Percentiles rank a stretch among this genome's conserved stretches.
phyloP scores from a whole-genome alignment of 495 filamentous ascomycete species.

The Pyrenula aspistea region DNA sequence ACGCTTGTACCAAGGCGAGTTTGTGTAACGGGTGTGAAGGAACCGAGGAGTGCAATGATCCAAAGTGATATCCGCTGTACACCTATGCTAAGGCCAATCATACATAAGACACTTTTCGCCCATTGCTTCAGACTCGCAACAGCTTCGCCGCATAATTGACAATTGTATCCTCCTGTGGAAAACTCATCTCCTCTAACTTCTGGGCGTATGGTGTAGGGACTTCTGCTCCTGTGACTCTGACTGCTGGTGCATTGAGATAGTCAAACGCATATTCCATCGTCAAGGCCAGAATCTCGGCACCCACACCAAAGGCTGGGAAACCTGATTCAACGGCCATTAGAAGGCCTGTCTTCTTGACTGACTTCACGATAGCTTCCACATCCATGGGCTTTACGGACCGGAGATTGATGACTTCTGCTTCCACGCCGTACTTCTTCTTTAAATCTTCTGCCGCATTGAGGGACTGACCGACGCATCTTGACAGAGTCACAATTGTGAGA shows the following conservation, averaged over 20 bases:
- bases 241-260: slow-evolving; percentile 86
- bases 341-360: slow-evolving; percentile 93
- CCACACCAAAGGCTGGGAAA: slow-evolving; percentile 88
- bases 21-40: too few species aligned
- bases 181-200: slow-evolving; percentile 80
- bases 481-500: slow-evolving; percentile 87
- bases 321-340: slow-evolving; percentile 90
- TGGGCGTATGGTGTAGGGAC: slow-evolving; percentile 89
- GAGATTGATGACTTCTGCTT: slow-evolving; percentile 94
- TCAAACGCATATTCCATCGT: slow-evolving; percentile 98
- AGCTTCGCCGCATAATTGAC: slow-evolving; percentile 73
- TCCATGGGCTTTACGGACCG: slow-evolving; percentile 94
- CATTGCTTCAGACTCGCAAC: slow-evolving; percentile 51
- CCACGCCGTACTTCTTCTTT: slow-evolving; percentile 92
- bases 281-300: slow-evolving; percentile 81
- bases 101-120: background rate
- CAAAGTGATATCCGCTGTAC: background rate
- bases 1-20: too few species aligned
- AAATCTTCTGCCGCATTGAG: slow-evolving; percentile 76
- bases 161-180: slow-evolving; percentile 79
- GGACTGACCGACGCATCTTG: slow-evolving; percentile 89
- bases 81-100: background rate
- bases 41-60: too few species aligned
- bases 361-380: slow-evolving; percentile 87
- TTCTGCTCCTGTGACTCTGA: slow-evolving; percentile 89